Evolutionary conservation across 2,329 filamentous ascomycete species (phyloP), one percentile per base, ranked within the genome.

Genomic region (Aspergillus thermomutatus): DNA sequence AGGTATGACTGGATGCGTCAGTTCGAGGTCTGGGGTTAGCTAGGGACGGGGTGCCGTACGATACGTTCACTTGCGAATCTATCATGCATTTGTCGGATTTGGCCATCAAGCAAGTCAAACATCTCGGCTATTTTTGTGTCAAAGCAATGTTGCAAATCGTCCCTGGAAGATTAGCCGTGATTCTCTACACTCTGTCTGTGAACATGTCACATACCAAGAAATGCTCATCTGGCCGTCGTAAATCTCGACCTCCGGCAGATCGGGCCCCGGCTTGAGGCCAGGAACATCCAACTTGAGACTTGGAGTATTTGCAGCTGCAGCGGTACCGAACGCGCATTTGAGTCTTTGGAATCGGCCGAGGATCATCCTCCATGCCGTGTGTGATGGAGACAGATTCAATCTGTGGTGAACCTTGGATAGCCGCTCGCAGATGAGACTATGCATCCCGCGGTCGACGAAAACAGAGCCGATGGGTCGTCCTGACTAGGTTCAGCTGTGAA

Each of bases 391-490:
- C 6, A 58, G 54, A 1, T 46, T 9, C 19, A 72, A 53, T 19
- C 64, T 50, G 17, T 66, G 52, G 0, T 53, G 53, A 21, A 69
- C 55, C 28, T 60, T 61, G 4, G 61, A 54, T 10, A 75, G 52
- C 8, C 63, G 55, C 14, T 66, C 50, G 10, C 37, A 52, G 43
- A 72, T 58, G 0, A 69, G 49, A 10, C 66, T 60, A 50, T 74
- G 64, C 8, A 70, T 65, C 6, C 58, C 52, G 21, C 69, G 63
- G 49, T 74, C 72, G 34, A 74, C 71, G 46, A 72, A 70, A 1
- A 69, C 67, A 14, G 72, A 73, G 21, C 71, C 78, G 5, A 76
- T 77, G 2, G 66, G 64, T 47, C 61, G 61, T 40, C 70, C 70
- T 69, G 10, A 7, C 11, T 54, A 28, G 55, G 37, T 21, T 23